Evolutionary conservation across 2,329 filamentous ascomycete genomes (phyloP).

Genomic region (Penicillium hesseltinei): DNA sequence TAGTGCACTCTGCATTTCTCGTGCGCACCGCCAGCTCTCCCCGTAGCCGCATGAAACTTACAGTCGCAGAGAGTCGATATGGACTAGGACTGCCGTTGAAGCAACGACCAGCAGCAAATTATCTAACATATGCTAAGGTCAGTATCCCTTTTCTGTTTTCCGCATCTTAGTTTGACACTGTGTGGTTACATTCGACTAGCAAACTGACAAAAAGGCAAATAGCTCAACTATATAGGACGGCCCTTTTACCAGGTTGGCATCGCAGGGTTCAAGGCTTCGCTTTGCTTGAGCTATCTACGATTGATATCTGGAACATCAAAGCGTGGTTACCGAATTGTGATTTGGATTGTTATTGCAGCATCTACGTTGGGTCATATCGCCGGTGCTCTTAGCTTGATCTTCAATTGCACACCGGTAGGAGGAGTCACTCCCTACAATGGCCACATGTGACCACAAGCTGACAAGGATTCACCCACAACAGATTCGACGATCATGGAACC

Average conservation of each 20-base stretch:
- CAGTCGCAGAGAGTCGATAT: slow-evolving; percentile 51
- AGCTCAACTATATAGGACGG: slow-evolving; percentile 54
- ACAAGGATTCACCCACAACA: background rate
- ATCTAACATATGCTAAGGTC: slow-evolving; percentile 46
- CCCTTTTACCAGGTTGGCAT: slow-evolving; percentile 57
- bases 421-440: background rate
- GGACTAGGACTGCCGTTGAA: slow-evolving; percentile 52
- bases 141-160: background rate
- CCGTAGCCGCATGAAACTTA: background rate
- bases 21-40: slow-evolving; percentile 34
- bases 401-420: slow-evolving; percentile 51
- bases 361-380: slow-evolving; percentile 51
- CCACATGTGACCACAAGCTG: background rate
- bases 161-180: background rate
- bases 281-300: slow-evolving; percentile 54
- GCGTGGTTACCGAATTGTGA: slow-evolving; percentile 43
- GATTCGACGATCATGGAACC: slow-evolving; percentile 49
- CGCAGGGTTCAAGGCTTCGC: slow-evolving; percentile 56
- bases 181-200: too few relatives aligned
- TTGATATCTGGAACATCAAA: slow-evolving; percentile 52
- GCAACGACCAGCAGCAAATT: slow-evolving; percentile 45
- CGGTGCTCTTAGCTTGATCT: slow-evolving; percentile 51
- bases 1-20: slow-evolving; percentile 51
- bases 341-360: slow-evolving; percentile 46
- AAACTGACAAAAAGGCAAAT: background rate